phyloP scores from a whole-genome alignment of 257 asterid species.

The Parsonsia alboflavescens region DNA sequence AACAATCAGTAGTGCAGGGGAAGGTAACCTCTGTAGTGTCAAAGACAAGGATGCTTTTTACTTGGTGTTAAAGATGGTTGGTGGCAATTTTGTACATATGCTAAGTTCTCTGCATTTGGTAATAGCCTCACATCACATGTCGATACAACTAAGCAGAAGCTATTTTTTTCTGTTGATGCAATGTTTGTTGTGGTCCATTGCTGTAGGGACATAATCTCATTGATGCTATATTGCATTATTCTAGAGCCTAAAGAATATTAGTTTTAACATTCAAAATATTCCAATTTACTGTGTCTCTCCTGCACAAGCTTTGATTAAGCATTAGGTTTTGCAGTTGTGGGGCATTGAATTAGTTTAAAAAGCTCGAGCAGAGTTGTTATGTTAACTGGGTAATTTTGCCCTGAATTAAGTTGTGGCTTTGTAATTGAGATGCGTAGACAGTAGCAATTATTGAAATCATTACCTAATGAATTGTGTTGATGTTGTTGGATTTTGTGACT shows the following conservation, averaged over 20 bases:
- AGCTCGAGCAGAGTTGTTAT: not conserved
- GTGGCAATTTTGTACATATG: not conserved
- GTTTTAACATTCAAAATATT: not conserved
- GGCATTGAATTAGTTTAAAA: not conserved
- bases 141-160: constrained; percentile 7
- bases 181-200: constrained; percentile 13
- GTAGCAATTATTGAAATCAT: not conserved
- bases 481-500: not conserved
- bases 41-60: constrained; percentile 3
- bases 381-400: not conserved
- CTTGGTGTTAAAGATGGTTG: not conserved
- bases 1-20: not conserved
- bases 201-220: not conserved
- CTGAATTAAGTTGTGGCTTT: not conserved
- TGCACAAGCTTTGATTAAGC: not conserved
- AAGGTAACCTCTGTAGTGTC: not conserved
- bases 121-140: not conserved
- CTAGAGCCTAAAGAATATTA: not conserved
- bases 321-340: not conserved
- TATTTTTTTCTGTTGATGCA: constrained; percentile 2
- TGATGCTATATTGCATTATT: constrained; percentile 1
- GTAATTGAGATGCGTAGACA: not conserved
- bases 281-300: not conserved
- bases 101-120: not conserved
- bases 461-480: constrained; percentile 3